Evolutionary conservation across 768 basidiomycete species (phyloP).

Genomic region (Crepidotus variabilis): DNA sequence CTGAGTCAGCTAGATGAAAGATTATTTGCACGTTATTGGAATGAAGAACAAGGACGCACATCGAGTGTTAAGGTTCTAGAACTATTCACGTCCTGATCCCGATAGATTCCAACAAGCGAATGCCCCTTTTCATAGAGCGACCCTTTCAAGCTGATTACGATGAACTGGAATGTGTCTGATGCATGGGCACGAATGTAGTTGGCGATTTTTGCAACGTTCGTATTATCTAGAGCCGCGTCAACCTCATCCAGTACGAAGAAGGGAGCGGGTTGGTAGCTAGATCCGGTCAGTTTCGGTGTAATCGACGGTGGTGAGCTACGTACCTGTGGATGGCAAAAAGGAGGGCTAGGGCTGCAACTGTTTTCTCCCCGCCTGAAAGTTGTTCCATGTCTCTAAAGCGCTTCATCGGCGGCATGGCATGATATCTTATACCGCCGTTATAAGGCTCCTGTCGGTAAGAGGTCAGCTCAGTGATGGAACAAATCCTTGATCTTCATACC

Average conservation of each 20-base stretch:
- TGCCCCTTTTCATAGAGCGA: conserved; percentile 88
- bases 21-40: neutral
- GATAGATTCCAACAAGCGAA: conserved; percentile 90
- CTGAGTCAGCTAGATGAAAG: conserved; percentile 46
- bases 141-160: conserved; percentile 95
- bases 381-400: conserved; percentile 99
- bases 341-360: conserved; percentile 94
- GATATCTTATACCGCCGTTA: conserved; percentile 82
- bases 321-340: conserved; percentile 96
- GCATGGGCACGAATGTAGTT: conserved; percentile 88
- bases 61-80: conserved; percentile 90
- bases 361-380: conserved; percentile 97
- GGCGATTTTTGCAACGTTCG: conserved; percentile 96
- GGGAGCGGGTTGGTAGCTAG: conserved; percentile 91
- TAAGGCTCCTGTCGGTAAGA: conserved; percentile 25
- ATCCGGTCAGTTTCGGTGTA: neutral
- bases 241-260: conserved; percentile 99
- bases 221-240: conserved; percentile 96
- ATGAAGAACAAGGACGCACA: conserved; percentile 39
- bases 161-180: conserved; percentile 86
- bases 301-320: conserved; percentile 3
- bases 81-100: conserved; percentile 92
- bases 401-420: conserved; percentile 99
- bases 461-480: neutral
- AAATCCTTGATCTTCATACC: conserved; percentile 38